Base-by-base conservation (phyloP, 495 filamentous ascomycete genomes). In the Xylaria curta region DNA sequence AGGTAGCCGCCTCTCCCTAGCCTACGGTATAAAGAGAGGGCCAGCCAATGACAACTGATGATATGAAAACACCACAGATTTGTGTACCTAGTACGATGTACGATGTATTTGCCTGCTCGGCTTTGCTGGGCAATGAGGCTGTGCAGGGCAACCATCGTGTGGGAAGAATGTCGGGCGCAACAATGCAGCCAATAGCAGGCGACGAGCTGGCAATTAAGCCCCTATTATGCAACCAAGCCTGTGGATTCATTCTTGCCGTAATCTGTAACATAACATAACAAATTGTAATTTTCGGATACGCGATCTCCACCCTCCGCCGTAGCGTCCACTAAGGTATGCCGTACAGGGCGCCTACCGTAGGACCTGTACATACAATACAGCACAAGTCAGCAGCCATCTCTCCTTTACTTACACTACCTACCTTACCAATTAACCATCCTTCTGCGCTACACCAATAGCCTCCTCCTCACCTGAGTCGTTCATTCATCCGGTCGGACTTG, bases 121-220 rank as follows among this genome's bases (percentile, higher is more conserved):
- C 24, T 54, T 54, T 54, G 51, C 76, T 76, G 51, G 76, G 72
- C 76, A 71, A 33, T 76, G 64, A 44, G 76, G 74, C 76, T 76
- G 72, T 76, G 76, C 67, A 70, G 24, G 56, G 56, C 58, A 40
- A 12, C 19, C 19, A 1, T 42, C 38, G 10, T 42, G 10, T 42
- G 12, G 9, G 9, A 42, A 17, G 36, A 26, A 3, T 40, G 38
- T 4, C n/a, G 8, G 46, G 65, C 40, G 38, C 47, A 63, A 36
- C 47, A 6, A 33, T 71, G 28, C 36, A 46, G 26, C 61, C 60
- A 65, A 58, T 71, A 40, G 68, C 66, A 46, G 36, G 66, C 13
- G 12, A n/a, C 9, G 4, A 36, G 8, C 36, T 7, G 47, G 33
- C n/a, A 42, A 33, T 9, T 24, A 33, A 68, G 17, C 51, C 66